Evolutionary conservation across 305 asterid species (phyloP).

Genomic region (Rubia tinctorum): DNA sequence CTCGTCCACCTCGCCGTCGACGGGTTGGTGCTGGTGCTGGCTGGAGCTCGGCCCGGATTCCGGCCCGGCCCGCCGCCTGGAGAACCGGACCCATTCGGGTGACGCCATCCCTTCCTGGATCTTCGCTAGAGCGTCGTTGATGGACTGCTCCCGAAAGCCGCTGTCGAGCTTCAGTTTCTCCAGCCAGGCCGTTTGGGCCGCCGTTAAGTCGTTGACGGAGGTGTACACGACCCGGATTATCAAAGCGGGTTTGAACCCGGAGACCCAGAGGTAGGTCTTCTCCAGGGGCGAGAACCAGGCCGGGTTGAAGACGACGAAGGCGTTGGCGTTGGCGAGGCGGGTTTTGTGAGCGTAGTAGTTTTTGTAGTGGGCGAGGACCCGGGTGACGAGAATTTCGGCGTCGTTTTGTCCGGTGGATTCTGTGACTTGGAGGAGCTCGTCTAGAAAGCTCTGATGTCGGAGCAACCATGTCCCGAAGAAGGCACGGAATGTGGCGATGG

Average conservation of each 20-base stretch:
- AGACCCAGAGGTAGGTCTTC: constrained; percentile 20
- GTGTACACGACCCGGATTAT: constrained; percentile 1
- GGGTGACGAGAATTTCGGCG: constrained; percentile 12
- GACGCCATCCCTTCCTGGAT: constrained; percentile 28
- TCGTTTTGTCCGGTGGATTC: not conserved
- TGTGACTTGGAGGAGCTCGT: constrained; percentile 24
- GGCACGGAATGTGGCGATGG: constrained; percentile 13
- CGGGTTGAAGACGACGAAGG: constrained; percentile 22
- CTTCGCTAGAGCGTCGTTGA: constrained; percentile 17
- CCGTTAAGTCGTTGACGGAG: constrained; percentile 19
- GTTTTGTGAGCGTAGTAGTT: constrained; percentile 24
- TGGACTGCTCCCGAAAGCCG: not conserved
- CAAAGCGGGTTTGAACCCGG: constrained; percentile 28
- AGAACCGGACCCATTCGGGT: not conserved
- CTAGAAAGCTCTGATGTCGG: constrained; percentile 19
- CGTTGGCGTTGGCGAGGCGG: constrained; percentile 19
- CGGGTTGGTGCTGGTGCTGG: not conserved
- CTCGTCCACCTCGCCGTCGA: not conserved
- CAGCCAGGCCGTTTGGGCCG: constrained; percentile 20
- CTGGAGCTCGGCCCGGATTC: not conserved
- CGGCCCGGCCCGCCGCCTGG: constrained; percentile 7
- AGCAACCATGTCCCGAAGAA: constrained; percentile 27
- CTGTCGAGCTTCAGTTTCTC: constrained; percentile 13
- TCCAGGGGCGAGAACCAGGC: constrained; percentile 24
- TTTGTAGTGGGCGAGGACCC: constrained; percentile 24